Conservation (phyloP, 208 protist species). For the Leishmania turanica region DNA sequence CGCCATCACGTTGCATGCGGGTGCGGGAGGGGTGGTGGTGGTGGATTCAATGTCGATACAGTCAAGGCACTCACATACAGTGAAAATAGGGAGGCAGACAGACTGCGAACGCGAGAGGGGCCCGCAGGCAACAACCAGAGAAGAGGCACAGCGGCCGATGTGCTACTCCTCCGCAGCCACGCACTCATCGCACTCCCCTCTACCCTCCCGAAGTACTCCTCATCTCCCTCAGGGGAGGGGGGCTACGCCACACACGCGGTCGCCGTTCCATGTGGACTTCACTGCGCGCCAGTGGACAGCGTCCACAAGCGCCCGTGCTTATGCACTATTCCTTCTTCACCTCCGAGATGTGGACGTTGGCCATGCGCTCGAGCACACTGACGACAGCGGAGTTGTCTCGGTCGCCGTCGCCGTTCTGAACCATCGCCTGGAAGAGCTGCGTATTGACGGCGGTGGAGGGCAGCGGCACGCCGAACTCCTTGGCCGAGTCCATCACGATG, state of each 20-base stretch:
- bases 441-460: conserved; percentile 91
- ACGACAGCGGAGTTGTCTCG: conserved; percentile 94
- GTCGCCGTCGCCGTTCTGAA: conserved; percentile 89
- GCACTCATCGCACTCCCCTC: neutral
- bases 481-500: conserved; percentile 93
- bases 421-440: conserved; percentile 93
- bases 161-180: neutral
- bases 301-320: neutral
- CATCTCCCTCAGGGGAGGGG: neutral
- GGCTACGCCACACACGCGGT: neutral
- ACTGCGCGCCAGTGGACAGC: neutral
- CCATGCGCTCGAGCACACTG: conserved; percentile 92
- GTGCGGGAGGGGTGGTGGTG: neutral
- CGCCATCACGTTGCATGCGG: neutral
- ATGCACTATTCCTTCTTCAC: conserved; percentile 39
- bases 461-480: conserved; percentile 86
- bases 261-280: neutral
- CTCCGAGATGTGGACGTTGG: conserved; percentile 82
- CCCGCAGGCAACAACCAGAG: neutral
- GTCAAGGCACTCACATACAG: neutral
- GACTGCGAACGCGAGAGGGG: neutral
- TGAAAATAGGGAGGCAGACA: neutral
- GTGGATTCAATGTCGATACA: neutral
- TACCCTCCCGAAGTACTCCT: too few relatives aligned
- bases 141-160: neutral